Evolutionary conservation across 108 stramenopile genomes (phyloP).

Genomic region (Pseudonitzschia pungens): DNA sequence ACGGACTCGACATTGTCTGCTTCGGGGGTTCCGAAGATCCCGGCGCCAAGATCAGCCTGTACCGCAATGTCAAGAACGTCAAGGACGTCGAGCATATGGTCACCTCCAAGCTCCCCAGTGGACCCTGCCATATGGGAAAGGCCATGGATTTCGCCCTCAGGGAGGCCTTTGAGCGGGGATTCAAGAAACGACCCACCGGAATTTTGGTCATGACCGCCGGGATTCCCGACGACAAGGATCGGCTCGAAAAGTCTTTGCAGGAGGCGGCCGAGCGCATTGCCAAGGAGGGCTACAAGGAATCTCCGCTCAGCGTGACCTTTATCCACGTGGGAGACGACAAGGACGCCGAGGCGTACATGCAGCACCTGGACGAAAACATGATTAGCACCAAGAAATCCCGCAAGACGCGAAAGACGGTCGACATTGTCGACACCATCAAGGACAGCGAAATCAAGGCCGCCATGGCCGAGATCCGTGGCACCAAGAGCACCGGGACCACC

Average conservation of each 20-base stretch:
- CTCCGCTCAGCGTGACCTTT: constrained; percentile 12
- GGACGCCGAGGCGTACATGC: constrained; percentile 15
- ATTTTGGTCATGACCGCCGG: constrained; percentile 17
- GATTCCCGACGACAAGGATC: background rate
- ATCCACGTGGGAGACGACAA: constrained; percentile 14
- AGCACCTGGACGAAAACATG: constrained; percentile 2
- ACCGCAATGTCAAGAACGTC: constrained; percentile 14
- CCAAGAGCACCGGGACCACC: background rate
- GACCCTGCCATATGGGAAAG: constrained; percentile 9
- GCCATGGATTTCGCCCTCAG: constrained; percentile 7
- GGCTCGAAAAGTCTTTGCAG: background rate
- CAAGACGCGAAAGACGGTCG: background rate
- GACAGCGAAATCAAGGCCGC: constrained; percentile 12
- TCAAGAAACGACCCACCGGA: constrained; percentile 1
- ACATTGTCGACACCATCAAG: constrained; percentile 16
- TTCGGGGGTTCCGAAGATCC: background rate
- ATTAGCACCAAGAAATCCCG: background rate
- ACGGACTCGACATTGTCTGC: constrained; percentile 16
- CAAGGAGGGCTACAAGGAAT: background rate
- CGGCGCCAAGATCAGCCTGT: background rate
- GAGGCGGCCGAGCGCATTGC: constrained; percentile 4
- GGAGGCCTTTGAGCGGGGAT: constrained; percentile 5
- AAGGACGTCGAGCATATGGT: constrained; percentile 5
- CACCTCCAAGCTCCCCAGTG: constrained; percentile 4
- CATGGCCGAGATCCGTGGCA: constrained; percentile 13